phyloP scores from a whole-genome alignment of 805 yeast genomes.

The Candida insectalens region DNA sequence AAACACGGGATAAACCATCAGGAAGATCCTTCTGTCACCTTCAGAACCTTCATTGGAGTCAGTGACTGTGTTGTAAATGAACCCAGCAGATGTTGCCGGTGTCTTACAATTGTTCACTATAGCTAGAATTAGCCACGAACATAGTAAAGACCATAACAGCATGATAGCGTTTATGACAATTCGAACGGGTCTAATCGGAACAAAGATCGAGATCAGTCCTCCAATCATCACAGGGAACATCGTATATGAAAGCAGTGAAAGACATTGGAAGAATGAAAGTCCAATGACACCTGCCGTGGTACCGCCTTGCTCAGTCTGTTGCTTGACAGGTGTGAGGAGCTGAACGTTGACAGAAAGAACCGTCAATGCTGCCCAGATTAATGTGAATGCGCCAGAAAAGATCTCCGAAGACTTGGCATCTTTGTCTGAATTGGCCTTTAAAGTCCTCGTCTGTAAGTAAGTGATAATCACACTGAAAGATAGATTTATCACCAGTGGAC shows the following conservation, averaged over 20 bases:
- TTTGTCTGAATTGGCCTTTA: conserved; percentile 18
- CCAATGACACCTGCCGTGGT: conserved; percentile 25
- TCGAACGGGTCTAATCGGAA: conserved; percentile 34
- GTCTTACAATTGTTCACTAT: conserved; percentile 29
- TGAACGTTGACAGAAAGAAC: conserved; percentile 44
- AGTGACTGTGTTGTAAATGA: conserved; percentile 7
- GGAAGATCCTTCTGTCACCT: conserved; percentile 41
- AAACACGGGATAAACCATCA: conserved; percentile 45
- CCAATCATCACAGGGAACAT: conserved; percentile 46
- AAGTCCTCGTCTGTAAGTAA: conserved; percentile 25
- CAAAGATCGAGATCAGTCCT: conserved; percentile 32
- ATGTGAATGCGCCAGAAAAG: conserved; percentile 43
- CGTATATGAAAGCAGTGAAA: conserved; percentile 47
- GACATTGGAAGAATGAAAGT: conserved; percentile 44
- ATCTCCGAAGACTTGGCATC: conserved; percentile 31
- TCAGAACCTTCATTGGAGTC: conserved; percentile 26
- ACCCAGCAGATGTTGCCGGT: conserved; percentile 11
- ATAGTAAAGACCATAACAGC: conserved; percentile 41
- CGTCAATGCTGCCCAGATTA: conserved; percentile 41
- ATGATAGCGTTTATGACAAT: conserved; percentile 30
- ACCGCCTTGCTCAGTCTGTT: conserved; percentile 18
- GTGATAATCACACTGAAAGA: conserved; percentile 40
- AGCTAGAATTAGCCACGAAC: conserved; percentile 40
- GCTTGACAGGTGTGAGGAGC: conserved; percentile 38
- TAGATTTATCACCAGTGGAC: conserved; percentile 44